Conservation (phyloP, 495 filamentous ascomycete genomes). For the Haplographium delicatum region DNA sequence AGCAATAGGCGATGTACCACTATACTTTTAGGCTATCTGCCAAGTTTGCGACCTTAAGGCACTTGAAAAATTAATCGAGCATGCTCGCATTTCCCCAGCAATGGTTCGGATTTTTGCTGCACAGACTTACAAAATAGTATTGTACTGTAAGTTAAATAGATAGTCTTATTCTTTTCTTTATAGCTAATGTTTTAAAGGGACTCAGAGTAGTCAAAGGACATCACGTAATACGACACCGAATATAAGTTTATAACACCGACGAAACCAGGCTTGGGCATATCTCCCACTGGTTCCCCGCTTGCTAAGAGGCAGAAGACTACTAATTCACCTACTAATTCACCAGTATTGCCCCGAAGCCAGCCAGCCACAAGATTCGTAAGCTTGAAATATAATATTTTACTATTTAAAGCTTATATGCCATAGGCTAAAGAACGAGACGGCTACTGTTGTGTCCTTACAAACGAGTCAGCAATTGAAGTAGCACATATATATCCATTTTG, state of each 20-base stretch:
- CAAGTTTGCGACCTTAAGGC: slow-evolving; percentile 7
- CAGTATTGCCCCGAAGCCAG: neutral
- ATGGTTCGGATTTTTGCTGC: neutral
- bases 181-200: slow-evolving; percentile 13
- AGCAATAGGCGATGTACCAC: slow-evolving; percentile 5
- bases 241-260: too few species aligned
- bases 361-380: neutral
- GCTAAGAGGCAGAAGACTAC: slow-evolving; percentile 6
- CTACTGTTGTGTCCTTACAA: slow-evolving; percentile 7
- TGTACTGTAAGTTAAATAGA: slow-evolving; percentile 4
- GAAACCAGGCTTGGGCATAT: neutral
- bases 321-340: neutral
- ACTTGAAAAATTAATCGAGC: slow-evolving; percentile 4
- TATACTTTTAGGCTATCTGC: slow-evolving; percentile 12
- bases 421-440: slow-evolving; percentile 5
- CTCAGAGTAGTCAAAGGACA: neutral
- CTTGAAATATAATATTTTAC: neutral
- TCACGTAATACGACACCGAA: neutral
- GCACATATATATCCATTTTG: slow-evolving; percentile 12
- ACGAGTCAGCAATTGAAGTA: neutral
- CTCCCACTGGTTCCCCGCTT: slow-evolving; percentile 1
- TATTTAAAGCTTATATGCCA: neutral
- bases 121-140: slow-evolving; percentile 4
- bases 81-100: neutral
- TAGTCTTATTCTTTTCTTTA: neutral